Evolutionary conservation across 495 filamentous ascomycete species (phyloP).

Genomic region (Oidiodendron maius): DNA sequence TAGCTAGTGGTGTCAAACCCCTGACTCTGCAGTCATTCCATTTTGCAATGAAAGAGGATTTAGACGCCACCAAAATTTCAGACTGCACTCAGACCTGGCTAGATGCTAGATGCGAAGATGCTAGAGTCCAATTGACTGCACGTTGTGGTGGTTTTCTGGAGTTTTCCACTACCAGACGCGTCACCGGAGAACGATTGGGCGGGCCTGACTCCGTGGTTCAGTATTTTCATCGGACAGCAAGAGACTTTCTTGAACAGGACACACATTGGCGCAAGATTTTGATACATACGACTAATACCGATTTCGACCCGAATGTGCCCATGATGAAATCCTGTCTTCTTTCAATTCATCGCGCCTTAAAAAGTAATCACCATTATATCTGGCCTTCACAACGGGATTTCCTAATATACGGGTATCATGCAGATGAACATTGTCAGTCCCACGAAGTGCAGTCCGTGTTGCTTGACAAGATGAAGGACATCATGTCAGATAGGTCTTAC

Average conservation of each 20-base stretch:
- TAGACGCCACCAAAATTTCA: background rate
- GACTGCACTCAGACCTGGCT: background rate
- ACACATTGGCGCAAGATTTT: background rate
- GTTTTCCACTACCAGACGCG: background rate
- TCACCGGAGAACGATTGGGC: background rate
- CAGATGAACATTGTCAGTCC: background rate
- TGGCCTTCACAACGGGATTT: background rate
- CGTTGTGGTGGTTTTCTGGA: constrained; percentile 13
- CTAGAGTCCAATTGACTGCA: background rate
- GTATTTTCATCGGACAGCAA: constrained; percentile 11
- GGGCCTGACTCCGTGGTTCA: background rate
- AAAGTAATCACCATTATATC: background rate
- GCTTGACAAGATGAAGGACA: background rate
- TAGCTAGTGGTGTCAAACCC: background rate
- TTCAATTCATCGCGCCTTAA: background rate
- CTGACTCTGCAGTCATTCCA: background rate
- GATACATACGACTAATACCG: background rate
- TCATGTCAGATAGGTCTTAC: background rate
- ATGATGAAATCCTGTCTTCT: constrained; percentile 5
- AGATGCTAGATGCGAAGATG: background rate
- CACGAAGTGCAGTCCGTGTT: background rate
- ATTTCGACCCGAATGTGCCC: constrained; percentile 5
- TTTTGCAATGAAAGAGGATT: constrained; percentile 3
- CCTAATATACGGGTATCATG: background rate
- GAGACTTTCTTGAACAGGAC: constrained; percentile 5